Evolutionary conservation across 1,284 basidiomycete species (phyloP).

Genomic region (Cystobasidium pallidum): DNA sequence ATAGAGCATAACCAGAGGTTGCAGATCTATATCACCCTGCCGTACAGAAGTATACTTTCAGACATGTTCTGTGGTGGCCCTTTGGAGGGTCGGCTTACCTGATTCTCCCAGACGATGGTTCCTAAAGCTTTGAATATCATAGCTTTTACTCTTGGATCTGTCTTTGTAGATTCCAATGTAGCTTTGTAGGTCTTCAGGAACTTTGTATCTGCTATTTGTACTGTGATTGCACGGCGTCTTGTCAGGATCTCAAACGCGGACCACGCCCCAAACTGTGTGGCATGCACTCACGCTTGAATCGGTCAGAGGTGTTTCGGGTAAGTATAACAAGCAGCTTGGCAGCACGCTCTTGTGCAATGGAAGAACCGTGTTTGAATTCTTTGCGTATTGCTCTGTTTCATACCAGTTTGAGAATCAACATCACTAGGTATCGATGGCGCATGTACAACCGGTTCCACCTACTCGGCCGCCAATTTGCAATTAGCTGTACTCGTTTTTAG

Average conservation of each 20-base stretch:
- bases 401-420: neutral
- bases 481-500: conserved; percentile 33
- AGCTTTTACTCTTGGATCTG: conserved; percentile 45
- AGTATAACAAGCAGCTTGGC: conserved; percentile 47
- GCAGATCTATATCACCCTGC: conserved; percentile 45
- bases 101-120: conserved; percentile 49
- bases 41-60: neutral
- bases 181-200: conserved; percentile 47
- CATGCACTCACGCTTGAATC: conserved; percentile 48
- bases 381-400: conserved; percentile 25
- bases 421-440: neutral
- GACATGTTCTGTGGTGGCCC: neutral
- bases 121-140: conserved; percentile 49
- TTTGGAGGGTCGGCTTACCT: conserved; percentile 18
- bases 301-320: conserved; percentile 46
- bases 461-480: conserved; percentile 37
- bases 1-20: conserved; percentile 45
- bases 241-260: neutral
- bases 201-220: conserved; percentile 50
- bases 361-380: conserved; percentile 47
- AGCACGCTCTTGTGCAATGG: conserved; percentile 48
- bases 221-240: conserved; percentile 22
- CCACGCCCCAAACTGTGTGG: neutral
- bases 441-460: neutral
- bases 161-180: conserved; percentile 43